Conservation (phyloP, 192 early-diverging fungal species). For the Coemansia brasiliensis region DNA sequence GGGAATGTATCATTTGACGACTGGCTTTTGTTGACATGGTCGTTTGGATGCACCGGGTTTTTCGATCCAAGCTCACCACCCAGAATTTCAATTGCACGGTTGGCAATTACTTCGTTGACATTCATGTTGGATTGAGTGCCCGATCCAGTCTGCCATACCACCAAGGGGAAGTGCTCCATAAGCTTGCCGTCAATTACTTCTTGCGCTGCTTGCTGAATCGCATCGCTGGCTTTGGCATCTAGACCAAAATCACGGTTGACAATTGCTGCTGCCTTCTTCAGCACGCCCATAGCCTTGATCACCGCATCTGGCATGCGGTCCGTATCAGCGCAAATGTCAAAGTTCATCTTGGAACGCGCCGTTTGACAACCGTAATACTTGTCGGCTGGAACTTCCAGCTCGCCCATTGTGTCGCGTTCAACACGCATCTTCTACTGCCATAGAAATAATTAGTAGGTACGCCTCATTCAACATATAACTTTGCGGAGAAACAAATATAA, state of each 20-base stretch:
- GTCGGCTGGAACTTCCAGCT: conserved; percentile 91
- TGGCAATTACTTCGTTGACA: conserved; percentile 95
- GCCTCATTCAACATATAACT: too few species aligned
- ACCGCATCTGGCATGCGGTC: conserved; percentile 96
- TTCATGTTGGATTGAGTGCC: conserved; percentile 99
- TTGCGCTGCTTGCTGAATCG: conserved; percentile 86
- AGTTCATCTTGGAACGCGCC: conserved; percentile 94
- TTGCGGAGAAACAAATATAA: conserved; percentile 12
- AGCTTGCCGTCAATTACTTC: conserved; percentile 92
- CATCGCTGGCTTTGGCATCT: conserved; percentile 76
- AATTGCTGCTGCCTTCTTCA: conserved; percentile 93
- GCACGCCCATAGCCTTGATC: conserved; percentile 90
- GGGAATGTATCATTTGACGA: conserved; percentile 99
- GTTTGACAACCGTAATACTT: conserved; percentile 98
- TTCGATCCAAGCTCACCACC: conserved; percentile 90
- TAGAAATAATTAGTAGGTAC: background rate
- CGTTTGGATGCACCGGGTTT: conserved; percentile 97
- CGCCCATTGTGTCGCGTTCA: conserved; percentile 91
- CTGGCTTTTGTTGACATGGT: conserved; percentile 99
- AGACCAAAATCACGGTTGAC: conserved; percentile 93
- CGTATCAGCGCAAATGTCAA: conserved; percentile 89
- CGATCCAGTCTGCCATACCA: conserved; percentile 98
- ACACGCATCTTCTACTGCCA: conserved; percentile 56
- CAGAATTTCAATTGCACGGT: conserved; percentile 95
- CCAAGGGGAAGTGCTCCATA: conserved; percentile 96